These are phyloP conservation scores for Rugonectria rugulosa DNA, from an alignment of 2,329 filamentous ascomycete genomes.

Conservation along the genomic window DNA sequence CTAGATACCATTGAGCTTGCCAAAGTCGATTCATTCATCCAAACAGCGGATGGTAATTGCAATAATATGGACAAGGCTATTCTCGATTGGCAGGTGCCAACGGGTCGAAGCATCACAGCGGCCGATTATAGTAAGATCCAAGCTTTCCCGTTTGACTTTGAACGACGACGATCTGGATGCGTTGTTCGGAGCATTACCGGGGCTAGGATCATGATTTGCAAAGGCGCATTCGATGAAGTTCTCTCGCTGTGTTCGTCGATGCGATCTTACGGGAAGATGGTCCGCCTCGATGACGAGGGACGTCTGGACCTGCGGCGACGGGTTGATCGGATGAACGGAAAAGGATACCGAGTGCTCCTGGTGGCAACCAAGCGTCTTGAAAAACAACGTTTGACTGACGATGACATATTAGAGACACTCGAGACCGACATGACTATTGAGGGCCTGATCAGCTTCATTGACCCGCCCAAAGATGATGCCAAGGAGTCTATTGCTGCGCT, in stretches of 20 bases:
- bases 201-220: neutral
- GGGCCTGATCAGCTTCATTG: constrained; percentile 39
- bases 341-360: neutral
- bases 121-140: neutral
- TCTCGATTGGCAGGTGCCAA: neutral
- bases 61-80: constrained; percentile 40
- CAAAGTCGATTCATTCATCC: constrained; percentile 35
- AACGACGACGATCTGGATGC: constrained; percentile 4
- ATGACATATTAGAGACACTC: constrained; percentile 31
- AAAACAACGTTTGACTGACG: constrained; percentile 10
- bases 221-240: constrained; percentile 2
- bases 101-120: neutral
- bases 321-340: neutral
- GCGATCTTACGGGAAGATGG: neutral
- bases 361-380: neutral
- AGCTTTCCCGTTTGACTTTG: constrained; percentile 1
- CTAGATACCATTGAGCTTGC: constrained; percentile 36
- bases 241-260: neutral
- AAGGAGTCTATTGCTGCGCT: constrained; percentile 35
- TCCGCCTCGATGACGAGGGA: neutral
- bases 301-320: neutral
- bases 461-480: constrained; percentile 41
- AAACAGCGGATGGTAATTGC: constrained; percentile 36
- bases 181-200: neutral
- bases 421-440: constrained; percentile 37